phyloP scores from a whole-genome alignment of 352 stramenopile species.

The Paralagenidium karlingii region DNA sequence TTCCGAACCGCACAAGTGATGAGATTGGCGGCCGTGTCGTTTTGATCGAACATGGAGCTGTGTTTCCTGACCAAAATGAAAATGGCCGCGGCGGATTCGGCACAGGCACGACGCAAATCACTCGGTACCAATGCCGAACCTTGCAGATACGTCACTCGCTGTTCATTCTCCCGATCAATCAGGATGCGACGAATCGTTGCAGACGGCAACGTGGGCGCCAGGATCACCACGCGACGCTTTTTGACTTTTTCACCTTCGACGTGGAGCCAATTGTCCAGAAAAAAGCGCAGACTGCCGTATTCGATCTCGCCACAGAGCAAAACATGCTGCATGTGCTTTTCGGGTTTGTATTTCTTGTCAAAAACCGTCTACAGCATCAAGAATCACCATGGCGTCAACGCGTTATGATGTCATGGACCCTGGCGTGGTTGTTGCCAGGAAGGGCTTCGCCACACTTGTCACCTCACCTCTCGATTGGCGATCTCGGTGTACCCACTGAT shows the following conservation, averaged over 20 bases:
- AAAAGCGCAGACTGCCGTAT: constrained; percentile 54
- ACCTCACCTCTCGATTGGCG: constrained; percentile 45
- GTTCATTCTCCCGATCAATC: constrained; percentile 57
- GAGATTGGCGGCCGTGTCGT: constrained; percentile 58
- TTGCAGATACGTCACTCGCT: constrained; percentile 64
- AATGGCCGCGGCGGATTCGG: constrained; percentile 35
- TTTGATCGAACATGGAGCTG: constrained; percentile 31
- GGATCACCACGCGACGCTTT: constrained; percentile 53
- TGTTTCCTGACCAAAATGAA: constrained; percentile 74
- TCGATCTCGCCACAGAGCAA: constrained; percentile 71
- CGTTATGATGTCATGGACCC: no score
- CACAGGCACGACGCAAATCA: constrained; percentile 47
- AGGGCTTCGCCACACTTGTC: neutral
- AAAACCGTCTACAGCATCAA: constrained; percentile 58
- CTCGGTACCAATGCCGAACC: constrained; percentile 58
- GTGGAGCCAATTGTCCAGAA: constrained; percentile 67
- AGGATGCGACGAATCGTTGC: constrained; percentile 45
- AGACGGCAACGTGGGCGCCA: constrained; percentile 40
- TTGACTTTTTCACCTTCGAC: constrained; percentile 42
- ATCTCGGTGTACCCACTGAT: constrained; percentile 61
- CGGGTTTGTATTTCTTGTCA: constrained; percentile 57
- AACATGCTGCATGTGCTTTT: constrained; percentile 56
- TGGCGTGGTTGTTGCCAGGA: neutral
- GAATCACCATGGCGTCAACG: no score
- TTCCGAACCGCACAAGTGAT: constrained; percentile 68